These are phyloP conservation scores for Pleurotus tuber-regium DNA, from an alignment of 768 basidiomycete species.

Conservation along the genomic window DNA sequence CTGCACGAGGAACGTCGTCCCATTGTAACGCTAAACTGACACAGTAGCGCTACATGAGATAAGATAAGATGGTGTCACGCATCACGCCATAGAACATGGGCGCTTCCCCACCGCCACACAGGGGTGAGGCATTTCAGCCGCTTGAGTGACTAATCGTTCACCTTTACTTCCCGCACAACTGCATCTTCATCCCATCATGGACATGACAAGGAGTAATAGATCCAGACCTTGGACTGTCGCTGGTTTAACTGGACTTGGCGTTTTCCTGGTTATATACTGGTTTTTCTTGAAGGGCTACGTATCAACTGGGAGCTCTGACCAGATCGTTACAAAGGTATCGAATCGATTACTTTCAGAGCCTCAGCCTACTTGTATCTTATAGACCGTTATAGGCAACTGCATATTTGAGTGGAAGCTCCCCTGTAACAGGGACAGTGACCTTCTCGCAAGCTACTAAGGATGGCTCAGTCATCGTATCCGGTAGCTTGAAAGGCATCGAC, in stretches of 20 bases:
- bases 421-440: conserved; percentile 60
- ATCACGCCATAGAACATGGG: too few relatives aligned
- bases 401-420: conserved; percentile 41
- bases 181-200: background rate
- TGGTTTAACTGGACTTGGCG: background rate
- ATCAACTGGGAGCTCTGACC: too few relatives aligned
- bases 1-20: too few relatives aligned
- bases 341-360: too few relatives aligned
- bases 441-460: conserved; percentile 54
- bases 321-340: too few relatives aligned
- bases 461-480: conserved; percentile 59
- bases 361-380: too few relatives aligned
- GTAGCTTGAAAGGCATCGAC: conserved; percentile 59
- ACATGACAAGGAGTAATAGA: background rate
- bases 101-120: background rate
- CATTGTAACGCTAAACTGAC: too few relatives aligned
- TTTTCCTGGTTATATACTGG: background rate
- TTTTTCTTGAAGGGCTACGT: too few relatives aligned
- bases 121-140: background rate
- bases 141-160: background rate
- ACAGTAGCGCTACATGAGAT: too few relatives aligned
- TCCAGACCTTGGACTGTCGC: background rate
- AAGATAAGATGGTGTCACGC: too few relatives aligned
- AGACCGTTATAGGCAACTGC: background rate
- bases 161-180: background rate